Conservation (phyloP, 768 basidiomycete species). For the Gautieria morchelliformis region DNA sequence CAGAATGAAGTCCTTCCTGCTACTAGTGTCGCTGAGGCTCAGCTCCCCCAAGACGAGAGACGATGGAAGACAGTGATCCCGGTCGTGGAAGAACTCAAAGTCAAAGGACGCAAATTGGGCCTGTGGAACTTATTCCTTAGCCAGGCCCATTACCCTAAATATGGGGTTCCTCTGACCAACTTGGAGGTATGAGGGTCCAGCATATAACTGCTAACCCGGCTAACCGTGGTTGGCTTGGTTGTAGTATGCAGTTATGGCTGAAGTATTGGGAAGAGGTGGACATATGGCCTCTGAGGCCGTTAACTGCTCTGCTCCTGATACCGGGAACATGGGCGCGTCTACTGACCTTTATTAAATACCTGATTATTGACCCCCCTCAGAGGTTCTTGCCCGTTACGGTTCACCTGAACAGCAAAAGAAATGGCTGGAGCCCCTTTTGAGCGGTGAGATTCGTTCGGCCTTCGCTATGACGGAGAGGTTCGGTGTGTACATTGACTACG, state of each 20-base stretch:
- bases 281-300: slow-evolving; percentile 77
- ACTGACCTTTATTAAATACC: background rate
- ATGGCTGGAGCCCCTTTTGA: slow-evolving; percentile 81
- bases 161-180: slow-evolving; percentile 85
- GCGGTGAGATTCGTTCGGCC: slow-evolving; percentile 88
- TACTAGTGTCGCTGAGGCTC: slow-evolving; percentile 63
- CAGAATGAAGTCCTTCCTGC: slow-evolving; percentile 88
- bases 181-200: slow-evolving; percentile 56
- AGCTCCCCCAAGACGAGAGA: slow-evolving; percentile 63
- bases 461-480: slow-evolving; percentile 97
- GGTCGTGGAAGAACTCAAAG: slow-evolving; percentile 76
- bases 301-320: slow-evolving; percentile 96
- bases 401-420: slow-evolving; percentile 81
- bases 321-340: slow-evolving; percentile 88
- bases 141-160: slow-evolving; percentile 84
- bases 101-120: slow-evolving; percentile 76
- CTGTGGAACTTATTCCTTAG: slow-evolving; percentile 97
- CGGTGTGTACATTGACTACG: slow-evolving; percentile 33
- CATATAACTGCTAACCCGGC: no score
- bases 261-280: slow-evolving; percentile 77
- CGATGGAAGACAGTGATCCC: slow-evolving; percentile 84
- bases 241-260: slow-evolving; percentile 97
- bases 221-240: background rate
- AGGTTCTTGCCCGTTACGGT: slow-evolving; percentile 96
- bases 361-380: slow-evolving; percentile 29